Evolutionary conservation across 495 filamentous ascomycete species (phyloP).

Genomic region (Letharia lupina): DNA sequence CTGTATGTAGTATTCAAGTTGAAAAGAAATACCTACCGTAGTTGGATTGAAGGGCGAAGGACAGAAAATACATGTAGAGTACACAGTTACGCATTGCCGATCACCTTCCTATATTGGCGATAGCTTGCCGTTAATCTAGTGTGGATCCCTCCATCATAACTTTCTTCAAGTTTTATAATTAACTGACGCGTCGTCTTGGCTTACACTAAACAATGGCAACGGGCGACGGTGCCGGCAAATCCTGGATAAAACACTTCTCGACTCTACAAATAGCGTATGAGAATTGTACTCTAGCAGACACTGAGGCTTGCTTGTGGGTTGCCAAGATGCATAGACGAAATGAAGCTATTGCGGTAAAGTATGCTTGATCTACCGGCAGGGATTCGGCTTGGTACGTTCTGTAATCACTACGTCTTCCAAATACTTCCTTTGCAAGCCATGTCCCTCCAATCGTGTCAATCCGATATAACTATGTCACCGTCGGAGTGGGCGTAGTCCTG

Average conservation of each 20-base stretch:
- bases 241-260: not conserved
- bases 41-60: not conserved
- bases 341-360: too few species aligned
- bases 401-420: too few species aligned
- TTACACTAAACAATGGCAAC: not conserved
- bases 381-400: too few species aligned
- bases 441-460: not conserved
- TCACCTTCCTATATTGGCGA: not conserved
- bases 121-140: not conserved
- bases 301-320: too few species aligned
- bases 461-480: not conserved
- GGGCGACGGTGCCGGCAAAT: not conserved
- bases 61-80: not conserved
- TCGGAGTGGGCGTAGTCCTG: not conserved
- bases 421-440: not conserved
- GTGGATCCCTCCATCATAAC: too few species aligned
- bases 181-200: not conserved
- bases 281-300: not conserved
- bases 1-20: conserved; percentile 3
- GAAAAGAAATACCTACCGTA: too few species aligned
- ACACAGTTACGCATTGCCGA: too few species aligned
- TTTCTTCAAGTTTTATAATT: too few species aligned
- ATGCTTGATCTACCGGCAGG: too few species aligned
- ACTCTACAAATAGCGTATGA: not conserved
- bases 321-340: too few species aligned